Conservation (phyloP, 257 asterid species). For the Solanum peruvianum region DNA sequence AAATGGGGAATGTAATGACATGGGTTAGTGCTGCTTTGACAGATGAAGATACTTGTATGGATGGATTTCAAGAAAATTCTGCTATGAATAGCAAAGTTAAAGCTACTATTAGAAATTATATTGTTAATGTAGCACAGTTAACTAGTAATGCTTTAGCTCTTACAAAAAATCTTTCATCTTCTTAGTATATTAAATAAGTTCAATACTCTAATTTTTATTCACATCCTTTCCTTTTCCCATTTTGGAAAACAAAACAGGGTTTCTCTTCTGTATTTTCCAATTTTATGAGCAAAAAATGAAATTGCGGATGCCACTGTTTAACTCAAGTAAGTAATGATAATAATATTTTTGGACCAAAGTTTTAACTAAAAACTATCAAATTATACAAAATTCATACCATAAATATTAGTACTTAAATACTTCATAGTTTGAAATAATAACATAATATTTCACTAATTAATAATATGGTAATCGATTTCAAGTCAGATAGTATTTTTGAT, state of each 20-base stretch:
- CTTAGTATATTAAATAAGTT: background rate
- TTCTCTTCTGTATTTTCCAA: background rate
- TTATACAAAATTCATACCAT: no score
- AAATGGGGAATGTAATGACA: conserved; percentile 11
- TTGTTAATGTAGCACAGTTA: conserved; percentile 6
- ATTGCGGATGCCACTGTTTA: background rate
- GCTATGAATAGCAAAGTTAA: background rate
- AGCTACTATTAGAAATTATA: background rate
- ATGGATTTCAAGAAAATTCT: background rate
- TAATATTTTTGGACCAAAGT: background rate
- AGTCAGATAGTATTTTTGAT: no score
- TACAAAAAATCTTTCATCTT: background rate
- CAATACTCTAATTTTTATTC: background rate
- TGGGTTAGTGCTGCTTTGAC: conserved; percentile 19
- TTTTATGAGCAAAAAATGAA: background rate
- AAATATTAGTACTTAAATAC: no score
- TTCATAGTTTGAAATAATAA: no score
- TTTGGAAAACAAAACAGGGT: background rate
- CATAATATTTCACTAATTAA: no score
- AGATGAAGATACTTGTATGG: conserved; percentile 15
- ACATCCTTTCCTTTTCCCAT: background rate
- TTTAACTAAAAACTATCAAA: no score
- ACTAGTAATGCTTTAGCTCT: conserved; percentile 13
- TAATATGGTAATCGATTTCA: no score
- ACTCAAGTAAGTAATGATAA: background rate